These are phyloP conservation scores for Scutellaria galericulata DNA, from an alignment of 257 asterid species.

Conservation along the genomic window DNA sequence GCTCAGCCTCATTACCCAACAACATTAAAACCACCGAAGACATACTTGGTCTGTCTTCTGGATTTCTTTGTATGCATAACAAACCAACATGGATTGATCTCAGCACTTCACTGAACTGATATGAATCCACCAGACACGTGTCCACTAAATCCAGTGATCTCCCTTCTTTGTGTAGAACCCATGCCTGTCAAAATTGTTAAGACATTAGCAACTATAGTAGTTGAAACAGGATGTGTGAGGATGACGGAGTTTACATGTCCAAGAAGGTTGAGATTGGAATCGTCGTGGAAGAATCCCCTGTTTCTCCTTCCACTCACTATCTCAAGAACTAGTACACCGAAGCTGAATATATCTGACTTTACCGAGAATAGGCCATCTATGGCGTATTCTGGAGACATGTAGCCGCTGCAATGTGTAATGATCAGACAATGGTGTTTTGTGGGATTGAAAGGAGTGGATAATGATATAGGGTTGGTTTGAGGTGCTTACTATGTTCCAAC, in stretches of 20 bases:
- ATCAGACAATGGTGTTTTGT: too few relatives aligned
- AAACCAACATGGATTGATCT: slow-evolving; percentile 44
- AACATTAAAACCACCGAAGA: slow-evolving; percentile 40
- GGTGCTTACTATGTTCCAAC: slow-evolving; percentile 44
- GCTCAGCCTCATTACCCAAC: slow-evolving; percentile 24
- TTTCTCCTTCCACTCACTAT: slow-evolving; percentile 47
- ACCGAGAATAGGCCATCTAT: slow-evolving; percentile 40
- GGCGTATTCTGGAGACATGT: slow-evolving; percentile 56
- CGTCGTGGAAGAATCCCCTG: slow-evolving; percentile 33
- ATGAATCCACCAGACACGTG: not conserved
- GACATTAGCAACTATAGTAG: too few relatives aligned
- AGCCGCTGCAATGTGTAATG: slow-evolving; percentile 37
- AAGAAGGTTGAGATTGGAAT: slow-evolving; percentile 39
- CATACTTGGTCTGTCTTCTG: slow-evolving; percentile 45
- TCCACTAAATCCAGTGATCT: slow-evolving; percentile 39
- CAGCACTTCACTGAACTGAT: slow-evolving; percentile 22
- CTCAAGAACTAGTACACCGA: slow-evolving; percentile 48
- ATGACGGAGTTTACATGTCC: slow-evolving; percentile 40
- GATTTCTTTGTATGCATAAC: slow-evolving; percentile 39
- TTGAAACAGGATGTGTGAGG: too few relatives aligned
- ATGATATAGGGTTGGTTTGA: not conserved
- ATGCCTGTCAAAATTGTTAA: slow-evolving; percentile 34
- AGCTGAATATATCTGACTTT: slow-evolving; percentile 57
- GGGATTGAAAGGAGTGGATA: too few relatives aligned
- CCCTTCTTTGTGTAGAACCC: slow-evolving; percentile 49